Evolutionary conservation across 257 asterid genomes (phyloP), one percentile per base, ranked within the genome.

Genomic region (Solanum peruvianum): DNA sequence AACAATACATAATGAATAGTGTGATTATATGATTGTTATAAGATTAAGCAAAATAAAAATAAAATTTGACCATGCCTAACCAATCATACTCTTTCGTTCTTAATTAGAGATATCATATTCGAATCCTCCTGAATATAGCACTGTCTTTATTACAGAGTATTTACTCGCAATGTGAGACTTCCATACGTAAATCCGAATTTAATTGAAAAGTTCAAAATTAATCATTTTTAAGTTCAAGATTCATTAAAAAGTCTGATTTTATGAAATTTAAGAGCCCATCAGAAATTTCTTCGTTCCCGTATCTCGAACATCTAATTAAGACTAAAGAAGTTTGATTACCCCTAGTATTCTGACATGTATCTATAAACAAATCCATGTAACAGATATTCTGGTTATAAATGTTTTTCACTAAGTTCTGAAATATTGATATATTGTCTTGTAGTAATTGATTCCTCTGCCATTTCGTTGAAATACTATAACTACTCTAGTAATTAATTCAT

Each of bases 401-500:
- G 39, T 37, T 37, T 37, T 37, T 37, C 39, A 37, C 7, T 37
- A 37, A 37, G 21, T 52, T 7, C 23, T 18, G 21, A 52, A 52
- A 73, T 11, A 71, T 71, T 71, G 25, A 6, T 72, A 18, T 56
- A 56, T 37, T 20, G 52, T 75, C 18, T 21, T 39, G 56, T 75
- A 75, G 52, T 75, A 20, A 35, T 35, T 37, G 81, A 72, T 72
- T 37, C 81, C 52, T 73, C 82, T 73, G 82, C 9, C 82, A 73
- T 73, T 21, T 73, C 33, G 31, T 73, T 39, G 33, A 73, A 20
- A 37, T 39, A 18, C 52, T 18, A 20, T 37, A 73, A 37, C 3
- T 9, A 73, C 3, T 72, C 10, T 64, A 64, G 9, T 73, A 39
- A 75, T 75, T 75, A 75, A 75, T 41, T 41, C 21, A 75, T 75